Conservation (phyloP, 2,329 filamentous ascomycete species). For the Chaetomiaceae sp. region DNA sequence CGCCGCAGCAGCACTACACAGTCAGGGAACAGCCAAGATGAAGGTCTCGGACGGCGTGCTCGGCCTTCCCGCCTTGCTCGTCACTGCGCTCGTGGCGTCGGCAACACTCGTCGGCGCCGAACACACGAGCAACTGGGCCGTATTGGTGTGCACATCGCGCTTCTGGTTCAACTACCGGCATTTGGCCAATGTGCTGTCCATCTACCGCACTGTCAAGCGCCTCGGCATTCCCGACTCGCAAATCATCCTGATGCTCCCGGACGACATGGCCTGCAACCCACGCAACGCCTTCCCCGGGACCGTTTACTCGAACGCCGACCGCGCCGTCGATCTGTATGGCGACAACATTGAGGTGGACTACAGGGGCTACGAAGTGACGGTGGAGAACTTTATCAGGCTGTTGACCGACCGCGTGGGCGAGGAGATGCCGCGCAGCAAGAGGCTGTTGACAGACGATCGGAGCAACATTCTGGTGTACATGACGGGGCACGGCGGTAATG, state of each 20-base stretch:
- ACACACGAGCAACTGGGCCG: constrained; percentile 98
- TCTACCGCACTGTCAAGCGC: constrained; percentile 96
- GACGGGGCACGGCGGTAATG: constrained; percentile 96
- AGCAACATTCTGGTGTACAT: constrained; percentile 99
- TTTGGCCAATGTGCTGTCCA: constrained; percentile 91
- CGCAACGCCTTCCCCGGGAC: constrained; percentile 96
- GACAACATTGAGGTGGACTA: constrained; percentile 99
- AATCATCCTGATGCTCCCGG: constrained; percentile 99
- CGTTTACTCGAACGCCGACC: constrained; percentile 96
- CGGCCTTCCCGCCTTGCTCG: constrained; percentile 43
- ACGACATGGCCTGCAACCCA: constrained; percentile 99
- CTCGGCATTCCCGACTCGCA: constrained; percentile 96
- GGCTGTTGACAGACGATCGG: constrained; percentile 86
- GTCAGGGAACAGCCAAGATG: constrained; percentile 35
- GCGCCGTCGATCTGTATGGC: constrained; percentile 91
- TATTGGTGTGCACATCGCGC: constrained; percentile 94
- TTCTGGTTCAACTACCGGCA: constrained; percentile 99
- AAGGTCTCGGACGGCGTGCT: constrained; percentile 42
- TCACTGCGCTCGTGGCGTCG: constrained; percentile 41
- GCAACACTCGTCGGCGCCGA: constrained; percentile 49
- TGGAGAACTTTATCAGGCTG: constrained; percentile 95
- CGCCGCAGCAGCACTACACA: not conserved
- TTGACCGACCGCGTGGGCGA: constrained; percentile 91
- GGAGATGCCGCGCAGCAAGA: constrained; percentile 91
- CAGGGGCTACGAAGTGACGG: constrained; percentile 94